Evolutionary conservation across 2,329 filamentous ascomycete genomes (phyloP).

Genomic region (Amauroascus verrucosus): DNA sequence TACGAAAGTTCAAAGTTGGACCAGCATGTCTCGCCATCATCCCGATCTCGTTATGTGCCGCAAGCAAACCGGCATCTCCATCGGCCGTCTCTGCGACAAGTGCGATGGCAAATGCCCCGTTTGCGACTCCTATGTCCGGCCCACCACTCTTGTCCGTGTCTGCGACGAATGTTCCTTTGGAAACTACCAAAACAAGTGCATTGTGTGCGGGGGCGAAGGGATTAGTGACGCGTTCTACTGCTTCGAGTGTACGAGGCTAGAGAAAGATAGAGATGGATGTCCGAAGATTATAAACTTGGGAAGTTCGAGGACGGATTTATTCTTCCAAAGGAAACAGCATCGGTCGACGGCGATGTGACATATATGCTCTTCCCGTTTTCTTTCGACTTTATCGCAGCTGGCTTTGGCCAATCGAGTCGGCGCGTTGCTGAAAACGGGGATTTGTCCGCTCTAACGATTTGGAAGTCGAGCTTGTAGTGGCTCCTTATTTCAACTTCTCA

Average conservation of each 20-base stretch:
- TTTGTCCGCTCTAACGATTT: neutral
- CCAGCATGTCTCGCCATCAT: conserved; percentile 78
- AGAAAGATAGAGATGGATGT: conserved; percentile 95
- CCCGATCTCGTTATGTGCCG: conserved; percentile 99
- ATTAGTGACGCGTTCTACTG: conserved; percentile 99
- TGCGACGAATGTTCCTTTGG: conserved; percentile 99
- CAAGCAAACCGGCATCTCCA: conserved; percentile 94
- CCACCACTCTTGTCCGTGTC: conserved; percentile 92
- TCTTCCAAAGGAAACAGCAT: conserved; percentile 57
- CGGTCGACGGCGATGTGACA: conserved; percentile 15
- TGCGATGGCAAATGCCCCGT: conserved; percentile 99
- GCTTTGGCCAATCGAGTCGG: neutral
- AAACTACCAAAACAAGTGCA: conserved; percentile 99
- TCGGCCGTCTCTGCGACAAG: conserved; percentile 98
- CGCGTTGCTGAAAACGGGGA: neutral
- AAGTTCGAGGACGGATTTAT: conserved; percentile 86
- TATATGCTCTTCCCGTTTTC: neutral
- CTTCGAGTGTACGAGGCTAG: conserved; percentile 92
- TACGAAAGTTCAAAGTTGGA: no score
- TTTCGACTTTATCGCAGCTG: neutral
- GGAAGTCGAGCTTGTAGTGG: neutral
- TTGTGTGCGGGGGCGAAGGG: conserved; percentile 95
- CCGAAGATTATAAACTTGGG: conserved; percentile 99
- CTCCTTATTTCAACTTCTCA: neutral
- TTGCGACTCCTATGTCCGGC: conserved; percentile 97